Conservation (phyloP, 2,329 filamentous ascomycete species). For the Colletotrichum sp. region DNA sequence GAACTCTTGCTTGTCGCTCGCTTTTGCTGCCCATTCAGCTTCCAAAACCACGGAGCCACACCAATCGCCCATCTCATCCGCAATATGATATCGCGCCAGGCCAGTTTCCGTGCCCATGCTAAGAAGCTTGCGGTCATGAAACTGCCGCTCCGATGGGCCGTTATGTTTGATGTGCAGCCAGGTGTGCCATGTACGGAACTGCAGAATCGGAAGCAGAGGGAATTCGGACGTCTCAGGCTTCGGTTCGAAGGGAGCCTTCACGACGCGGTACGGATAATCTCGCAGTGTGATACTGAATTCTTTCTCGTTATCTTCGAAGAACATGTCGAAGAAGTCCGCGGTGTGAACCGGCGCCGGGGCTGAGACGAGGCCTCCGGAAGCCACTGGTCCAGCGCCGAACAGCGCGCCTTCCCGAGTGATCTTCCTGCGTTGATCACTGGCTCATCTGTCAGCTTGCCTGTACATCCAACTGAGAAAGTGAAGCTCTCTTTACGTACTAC, state of each 20-base stretch:
- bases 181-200: slow-evolving; percentile 35
- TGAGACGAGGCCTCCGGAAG: not conserved
- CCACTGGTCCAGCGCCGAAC: not conserved
- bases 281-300: slow-evolving; percentile 2
- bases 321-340: not conserved
- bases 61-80: slow-evolving; percentile 33
- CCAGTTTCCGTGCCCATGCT: not conserved
- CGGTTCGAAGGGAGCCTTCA: not conserved
- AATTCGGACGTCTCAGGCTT: not conserved
- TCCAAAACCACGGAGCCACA: slow-evolving; percentile 34
- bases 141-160: not conserved
- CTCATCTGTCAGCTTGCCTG: not conserved
- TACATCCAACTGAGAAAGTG: not conserved
- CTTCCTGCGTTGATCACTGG: not conserved
- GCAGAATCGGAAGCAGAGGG: slow-evolving; percentile 27
- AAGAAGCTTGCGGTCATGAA: not conserved
- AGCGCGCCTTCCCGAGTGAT: not conserved
- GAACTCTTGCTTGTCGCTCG: slow-evolving; percentile 24
- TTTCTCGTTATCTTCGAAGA: not conserved
- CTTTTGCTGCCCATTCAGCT: slow-evolving; percentile 21
- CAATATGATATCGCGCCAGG: slow-evolving; percentile 29
- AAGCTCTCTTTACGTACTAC: not conserved
- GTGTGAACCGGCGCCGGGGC: not conserved
- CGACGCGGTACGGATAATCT: slow-evolving; percentile 6
- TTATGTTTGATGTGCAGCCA: slow-evolving; percentile 19